These are phyloP conservation scores for Candida berthetii DNA, from an alignment of 805 yeast genomes.

Conservation along the genomic window DNA sequence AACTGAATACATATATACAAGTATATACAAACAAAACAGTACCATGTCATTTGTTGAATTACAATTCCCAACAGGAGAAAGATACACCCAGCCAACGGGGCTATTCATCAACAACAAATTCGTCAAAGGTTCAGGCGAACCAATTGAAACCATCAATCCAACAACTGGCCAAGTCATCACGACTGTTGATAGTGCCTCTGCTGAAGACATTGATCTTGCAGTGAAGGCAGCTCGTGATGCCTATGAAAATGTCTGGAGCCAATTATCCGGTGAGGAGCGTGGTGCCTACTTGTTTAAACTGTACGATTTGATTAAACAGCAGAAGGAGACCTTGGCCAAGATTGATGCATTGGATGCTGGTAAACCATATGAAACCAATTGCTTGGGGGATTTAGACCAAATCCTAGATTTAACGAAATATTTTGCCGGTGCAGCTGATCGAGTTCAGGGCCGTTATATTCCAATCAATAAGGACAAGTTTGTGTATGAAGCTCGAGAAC, in stretches of 20 bases:
- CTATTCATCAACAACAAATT: slow-evolving; percentile 86
- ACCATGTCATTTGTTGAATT: slow-evolving; percentile 12
- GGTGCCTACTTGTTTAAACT: slow-evolving; percentile 48
- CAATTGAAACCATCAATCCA: slow-evolving; percentile 46
- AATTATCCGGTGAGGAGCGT: slow-evolving; percentile 52
- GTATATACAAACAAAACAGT: too few relatives aligned
- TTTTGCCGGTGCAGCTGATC: slow-evolving; percentile 71
- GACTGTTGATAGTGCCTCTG: slow-evolving; percentile 20
- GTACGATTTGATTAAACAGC: slow-evolving; percentile 62
- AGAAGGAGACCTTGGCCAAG: slow-evolving; percentile 56
- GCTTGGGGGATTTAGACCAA: slow-evolving; percentile 63
- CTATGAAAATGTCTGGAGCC: slow-evolving; percentile 57
- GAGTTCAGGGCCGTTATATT: slow-evolving; percentile 54
- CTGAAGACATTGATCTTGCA: slow-evolving; percentile 15
- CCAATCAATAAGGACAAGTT: slow-evolving; percentile 64
- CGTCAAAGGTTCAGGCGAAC: slow-evolving; percentile 48
- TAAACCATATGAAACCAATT: slow-evolving; percentile 60
- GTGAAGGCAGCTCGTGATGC: slow-evolving; percentile 49
- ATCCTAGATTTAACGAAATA: slow-evolving; percentile 58
- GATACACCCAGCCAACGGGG: slow-evolving; percentile 78
- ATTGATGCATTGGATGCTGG: slow-evolving; percentile 78
- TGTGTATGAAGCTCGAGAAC: slow-evolving; percentile 63
- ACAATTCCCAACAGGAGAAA: slow-evolving; percentile 53
- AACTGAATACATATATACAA: too few relatives aligned
- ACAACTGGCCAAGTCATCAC: slow-evolving; percentile 56